These are phyloP conservation scores for Pythium insidiosum DNA, from an alignment of 352 stramenopile genomes.

Conservation along the genomic window DNA sequence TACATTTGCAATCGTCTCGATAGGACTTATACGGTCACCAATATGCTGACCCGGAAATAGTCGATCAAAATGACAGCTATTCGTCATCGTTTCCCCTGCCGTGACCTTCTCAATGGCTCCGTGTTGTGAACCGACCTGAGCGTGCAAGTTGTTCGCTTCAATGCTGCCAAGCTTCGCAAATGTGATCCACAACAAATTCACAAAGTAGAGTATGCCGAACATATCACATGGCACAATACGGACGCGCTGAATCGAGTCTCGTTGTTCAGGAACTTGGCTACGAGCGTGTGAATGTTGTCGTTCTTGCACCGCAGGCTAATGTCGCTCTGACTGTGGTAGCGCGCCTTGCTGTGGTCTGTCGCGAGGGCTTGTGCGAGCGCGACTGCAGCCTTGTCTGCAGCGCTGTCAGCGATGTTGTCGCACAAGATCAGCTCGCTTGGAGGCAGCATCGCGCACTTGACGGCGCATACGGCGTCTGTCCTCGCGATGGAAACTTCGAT, in stretches of 20 bases:
- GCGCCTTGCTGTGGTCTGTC: neutral
- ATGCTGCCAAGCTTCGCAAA: neutral
- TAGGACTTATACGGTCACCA: neutral
- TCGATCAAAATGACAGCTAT: neutral
- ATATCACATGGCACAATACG: neutral
- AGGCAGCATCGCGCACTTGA: neutral
- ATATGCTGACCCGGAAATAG: neutral
- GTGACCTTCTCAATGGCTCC: neutral
- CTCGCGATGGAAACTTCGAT: neutral
- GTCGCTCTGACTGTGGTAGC: neutral
- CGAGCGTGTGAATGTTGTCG: too few species aligned
- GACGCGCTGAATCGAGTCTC: neutral
- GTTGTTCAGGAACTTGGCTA: neutral
- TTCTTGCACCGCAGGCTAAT: too few species aligned
- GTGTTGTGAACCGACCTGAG: neutral
- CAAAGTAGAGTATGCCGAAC: too few species aligned
- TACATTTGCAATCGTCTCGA: neutral
- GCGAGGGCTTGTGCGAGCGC: neutral
- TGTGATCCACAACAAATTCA: neutral
- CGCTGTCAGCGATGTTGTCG: neutral
- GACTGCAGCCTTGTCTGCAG: neutral
- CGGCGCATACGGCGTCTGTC: neutral
- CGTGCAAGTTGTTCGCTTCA: neutral
- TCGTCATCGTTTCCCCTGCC: constrained; percentile 1
- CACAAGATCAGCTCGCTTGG: neutral